A percentile compares a stretch with the other conserved stretches of the same genome.
Evolutionary conservation across 2,329 filamentous ascomycete species (phyloP).

Genomic region (Fusarium equiseti): DNA sequence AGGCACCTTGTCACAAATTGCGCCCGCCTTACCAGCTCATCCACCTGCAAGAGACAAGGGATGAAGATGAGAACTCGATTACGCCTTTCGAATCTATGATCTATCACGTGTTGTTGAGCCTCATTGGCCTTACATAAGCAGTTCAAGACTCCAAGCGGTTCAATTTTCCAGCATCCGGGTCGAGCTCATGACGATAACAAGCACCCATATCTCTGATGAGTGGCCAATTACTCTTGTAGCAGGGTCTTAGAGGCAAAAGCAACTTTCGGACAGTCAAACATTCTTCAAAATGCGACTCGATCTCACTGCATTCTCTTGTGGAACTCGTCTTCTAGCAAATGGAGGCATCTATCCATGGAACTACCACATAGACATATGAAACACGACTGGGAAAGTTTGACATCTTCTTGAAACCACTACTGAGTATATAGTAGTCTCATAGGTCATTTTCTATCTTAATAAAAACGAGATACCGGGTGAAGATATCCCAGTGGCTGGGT

Average conservation of each 20-base stretch:
- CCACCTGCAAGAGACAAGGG: too few relatives aligned
- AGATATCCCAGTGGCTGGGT: too few relatives aligned
- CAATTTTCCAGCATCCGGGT: too few relatives aligned
- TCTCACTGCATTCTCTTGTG: too few relatives aligned
- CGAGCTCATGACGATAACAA: neutral
- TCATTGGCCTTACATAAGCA: neutral
- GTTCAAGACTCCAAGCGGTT: fast-evolving
- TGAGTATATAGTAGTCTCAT: neutral
- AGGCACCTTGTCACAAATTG: too few relatives aligned
- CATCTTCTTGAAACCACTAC: fast-evolving
- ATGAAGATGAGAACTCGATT: too few relatives aligned
- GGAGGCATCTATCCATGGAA: neutral
- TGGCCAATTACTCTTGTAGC: fast-evolving
- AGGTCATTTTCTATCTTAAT: fast-evolving
- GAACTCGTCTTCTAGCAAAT: too few relatives aligned
- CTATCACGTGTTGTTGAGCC: neutral
- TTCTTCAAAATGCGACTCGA: neutral
- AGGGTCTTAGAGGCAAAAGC: fast-evolving
- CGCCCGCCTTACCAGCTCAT: too few relatives aligned
- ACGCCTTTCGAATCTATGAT: too few relatives aligned
- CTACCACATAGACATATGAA: neutral
- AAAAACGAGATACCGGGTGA: fast-evolving
- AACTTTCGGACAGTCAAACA: neutral
- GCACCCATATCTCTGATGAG: neutral
- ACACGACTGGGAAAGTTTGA: fast-evolving